Evolutionary conservation across 179 eudicot genomes (phyloP), one percentile per base, ranked within the genome.

Genomic region (Pouteria campechiana): DNA sequence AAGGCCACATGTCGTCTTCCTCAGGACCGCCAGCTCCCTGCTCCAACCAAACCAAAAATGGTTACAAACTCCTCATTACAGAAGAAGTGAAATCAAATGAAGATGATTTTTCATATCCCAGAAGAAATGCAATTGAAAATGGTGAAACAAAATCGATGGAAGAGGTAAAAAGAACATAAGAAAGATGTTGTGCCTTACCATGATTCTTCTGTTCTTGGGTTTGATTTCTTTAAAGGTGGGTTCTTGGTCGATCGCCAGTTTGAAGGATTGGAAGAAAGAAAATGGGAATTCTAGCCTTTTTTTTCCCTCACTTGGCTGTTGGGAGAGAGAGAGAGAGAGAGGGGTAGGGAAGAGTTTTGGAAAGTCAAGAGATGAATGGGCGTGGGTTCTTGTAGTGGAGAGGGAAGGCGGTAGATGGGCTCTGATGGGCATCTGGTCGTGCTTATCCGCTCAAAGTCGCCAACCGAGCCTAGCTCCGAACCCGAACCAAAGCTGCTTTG

Each of bases 181-280:
- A 10, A 11, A 41, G 3, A 11, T 19, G 31, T 4, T 2, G 20
- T 31, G 32, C 5, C 24, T 22, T 60, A 87, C 94, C 94, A 83
- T 79, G 41, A 74, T 68, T 44, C 93, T 69, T 34, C 83, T 76
- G 65, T 61, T 72, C 37, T 83, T 80, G 40, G 81, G 87, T 70
- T 72, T 87, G 64, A 76, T 60, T 67, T 79, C 83, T 14, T 70
- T 75, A 54, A 77, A 77, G 32, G 58, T 17, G 32, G 69, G 33
- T 44, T 83, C 86, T 45, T 74, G 86, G 41, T 83, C 96, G 41
- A 87, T 83, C 65, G 94, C 94, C 94, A 87, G 74, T 38, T 72
- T 73, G 67, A 69, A 30, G 5, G 36, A 25, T 25, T 9, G 52
- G 23, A 22, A 20, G 59, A 56, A 5, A 9, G n/a, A 31, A 16